Evolutionary conservation across 768 basidiomycete species (phyloP).

Genomic region (Myochromella boudieri): DNA sequence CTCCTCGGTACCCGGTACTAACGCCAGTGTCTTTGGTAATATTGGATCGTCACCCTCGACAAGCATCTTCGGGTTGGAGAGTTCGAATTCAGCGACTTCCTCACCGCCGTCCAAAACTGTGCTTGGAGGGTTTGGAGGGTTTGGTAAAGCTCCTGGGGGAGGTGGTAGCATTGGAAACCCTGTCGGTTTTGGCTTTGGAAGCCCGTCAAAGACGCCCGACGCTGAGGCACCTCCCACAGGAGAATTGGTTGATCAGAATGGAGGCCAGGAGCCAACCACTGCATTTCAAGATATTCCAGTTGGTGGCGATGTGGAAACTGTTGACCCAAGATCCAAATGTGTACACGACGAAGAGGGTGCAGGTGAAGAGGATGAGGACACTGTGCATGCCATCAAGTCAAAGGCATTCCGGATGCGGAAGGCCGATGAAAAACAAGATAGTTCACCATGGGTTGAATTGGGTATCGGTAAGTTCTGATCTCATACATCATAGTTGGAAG

Average conservation of each 20-base stretch:
- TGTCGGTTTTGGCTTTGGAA: conserved; percentile 61
- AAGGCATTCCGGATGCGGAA: conserved; percentile 65
- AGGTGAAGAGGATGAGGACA: conserved; percentile 82
- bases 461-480: conserved; percentile 57
- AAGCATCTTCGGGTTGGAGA: conserved; percentile 2
- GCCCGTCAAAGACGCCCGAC: conserved; percentile 30
- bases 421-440: conserved; percentile 36
- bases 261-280: conserved; percentile 7
- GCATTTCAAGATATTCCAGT: conserved; percentile 15
- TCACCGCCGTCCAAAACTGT: conserved; percentile 11
- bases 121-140: conserved; percentile 30
- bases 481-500: not conserved
- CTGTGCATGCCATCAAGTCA: conserved; percentile 52
- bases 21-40: conserved; percentile 2
- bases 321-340: conserved; percentile 23
- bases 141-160: conserved; percentile 29
- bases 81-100: conserved; percentile 5
- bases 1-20: conserved; percentile 1
- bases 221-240: not conserved
- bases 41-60: not conserved
- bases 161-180: conserved; percentile 60
- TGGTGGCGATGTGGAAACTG: conserved; percentile 21
- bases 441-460: conserved; percentile 59
- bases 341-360: conserved; percentile 72
- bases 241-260: conserved; percentile 3